These are phyloP conservation scores for Yamadazyma taylorii DNA, from an alignment of 1,139 yeast species.

Conservation along the genomic window DNA sequence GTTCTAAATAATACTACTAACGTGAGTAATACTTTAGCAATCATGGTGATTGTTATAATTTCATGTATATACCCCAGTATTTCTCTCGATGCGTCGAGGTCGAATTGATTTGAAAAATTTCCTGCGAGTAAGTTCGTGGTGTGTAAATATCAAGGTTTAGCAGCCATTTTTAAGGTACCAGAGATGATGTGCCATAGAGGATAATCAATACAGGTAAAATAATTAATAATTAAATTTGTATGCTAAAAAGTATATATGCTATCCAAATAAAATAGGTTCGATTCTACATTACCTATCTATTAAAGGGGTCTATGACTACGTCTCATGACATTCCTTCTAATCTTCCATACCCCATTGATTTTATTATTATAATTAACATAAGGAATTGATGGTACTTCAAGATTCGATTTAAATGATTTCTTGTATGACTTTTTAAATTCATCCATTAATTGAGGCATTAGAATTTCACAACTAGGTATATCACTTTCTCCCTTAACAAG, in stretches of 20 bases:
- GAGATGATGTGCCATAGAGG: too few relatives aligned
- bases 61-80: too few relatives aligned
- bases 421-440: slow-evolving; percentile 13
- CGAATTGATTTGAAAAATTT: too few relatives aligned
- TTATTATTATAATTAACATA: slow-evolving; percentile 51
- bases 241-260: too few relatives aligned
- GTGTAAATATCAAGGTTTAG: too few relatives aligned
- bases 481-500: slow-evolving; percentile 69
- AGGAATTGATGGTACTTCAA: slow-evolving; percentile 34
- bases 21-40: not conserved
- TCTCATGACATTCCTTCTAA: slow-evolving; percentile 63
- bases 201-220: too few relatives aligned
- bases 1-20: not conserved
- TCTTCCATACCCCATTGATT: slow-evolving; percentile 63
- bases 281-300: too few relatives aligned
- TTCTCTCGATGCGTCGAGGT: too few relatives aligned
- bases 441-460: slow-evolving; percentile 24
- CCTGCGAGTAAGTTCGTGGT: too few relatives aligned
- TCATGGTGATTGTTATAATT: not conserved
- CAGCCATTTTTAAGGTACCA: too few relatives aligned
- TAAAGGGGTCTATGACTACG: slow-evolving; percentile 32
- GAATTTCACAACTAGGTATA: slow-evolving; percentile 35
- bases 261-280: too few relatives aligned
- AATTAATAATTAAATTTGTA: too few relatives aligned
- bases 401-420: slow-evolving; percentile 14